Conservation (phyloP, 352 stramenopile species). For the Blastocystis sp. region DNA sequence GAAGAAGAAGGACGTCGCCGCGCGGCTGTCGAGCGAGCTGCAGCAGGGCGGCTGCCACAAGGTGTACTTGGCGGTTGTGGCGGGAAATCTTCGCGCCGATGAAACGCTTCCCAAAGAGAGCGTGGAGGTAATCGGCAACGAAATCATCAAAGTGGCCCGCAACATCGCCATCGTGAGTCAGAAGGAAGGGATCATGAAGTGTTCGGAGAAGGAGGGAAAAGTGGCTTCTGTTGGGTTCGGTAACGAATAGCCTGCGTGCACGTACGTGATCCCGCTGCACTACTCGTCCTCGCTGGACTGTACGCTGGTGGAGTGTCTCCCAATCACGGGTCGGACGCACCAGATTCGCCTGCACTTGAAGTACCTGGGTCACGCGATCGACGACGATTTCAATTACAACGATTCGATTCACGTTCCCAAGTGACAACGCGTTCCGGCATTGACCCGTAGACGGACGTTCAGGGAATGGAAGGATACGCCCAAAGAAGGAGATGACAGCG, state of each 20-base stretch:
- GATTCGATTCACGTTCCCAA: conserved; percentile 31
- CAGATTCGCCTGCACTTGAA: conserved; percentile 69
- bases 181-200: conserved; percentile 49
- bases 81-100: neutral
- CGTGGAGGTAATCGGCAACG: neutral
- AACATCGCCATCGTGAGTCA: conserved; percentile 63
- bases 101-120: neutral
- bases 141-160: neutral
- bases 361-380: conserved; percentile 64
- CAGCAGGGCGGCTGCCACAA: conserved; percentile 38
- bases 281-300: neutral
- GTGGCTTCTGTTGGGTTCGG: neutral
- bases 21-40: neutral
- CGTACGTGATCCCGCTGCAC: conserved; percentile 52
- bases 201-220: conserved; percentile 44
- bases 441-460: neutral
- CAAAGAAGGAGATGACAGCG: neutral
- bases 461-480: neutral
- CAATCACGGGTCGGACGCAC: conserved; percentile 66
- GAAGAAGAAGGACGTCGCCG: conserved; percentile 15
- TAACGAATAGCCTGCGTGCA: conserved; percentile 50
- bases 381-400: conserved; percentile 73
- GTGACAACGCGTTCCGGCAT: neutral
- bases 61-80: conserved; percentile 47
- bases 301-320: conserved; percentile 68